Evolutionary conservation across 495 filamentous ascomycete genomes (phyloP).

Genomic region (Penicillium chermesinum): DNA sequence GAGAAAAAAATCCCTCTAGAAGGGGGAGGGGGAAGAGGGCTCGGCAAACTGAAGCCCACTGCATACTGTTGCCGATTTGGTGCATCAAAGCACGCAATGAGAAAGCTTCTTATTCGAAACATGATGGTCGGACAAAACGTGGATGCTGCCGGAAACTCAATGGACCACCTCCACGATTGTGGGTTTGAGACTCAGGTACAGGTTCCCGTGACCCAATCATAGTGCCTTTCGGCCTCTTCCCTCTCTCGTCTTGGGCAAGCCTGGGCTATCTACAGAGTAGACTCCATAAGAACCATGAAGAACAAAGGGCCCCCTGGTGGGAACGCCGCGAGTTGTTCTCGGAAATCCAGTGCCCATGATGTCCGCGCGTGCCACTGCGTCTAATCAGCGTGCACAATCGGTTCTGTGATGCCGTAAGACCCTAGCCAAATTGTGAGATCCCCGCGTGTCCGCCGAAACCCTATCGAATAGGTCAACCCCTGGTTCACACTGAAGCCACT

Average conservation of each 20-base stretch:
- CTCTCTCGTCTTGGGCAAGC: too few species aligned
- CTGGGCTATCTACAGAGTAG: too few species aligned
- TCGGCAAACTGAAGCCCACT: too few species aligned
- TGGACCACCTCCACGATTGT: not conserved
- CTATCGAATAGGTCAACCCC: slow-evolving; percentile 10
- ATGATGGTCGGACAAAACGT: not conserved
- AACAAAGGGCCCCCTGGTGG: too few species aligned
- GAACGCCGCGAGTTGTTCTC: too few species aligned
- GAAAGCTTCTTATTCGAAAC: not conserved
- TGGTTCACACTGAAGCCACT: slow-evolving; percentile 5
- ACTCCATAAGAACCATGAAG: too few species aligned
- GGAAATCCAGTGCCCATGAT: slow-evolving; percentile 5
- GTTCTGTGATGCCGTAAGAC: slow-evolving; percentile 1
- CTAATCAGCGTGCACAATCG: not conserved
- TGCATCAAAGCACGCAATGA: not conserved
- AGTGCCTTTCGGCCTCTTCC: not conserved
- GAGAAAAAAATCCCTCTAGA: not conserved
- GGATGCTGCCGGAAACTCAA: not conserved
- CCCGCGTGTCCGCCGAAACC: slow-evolving; percentile 12
- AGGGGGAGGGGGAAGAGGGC: too few species aligned
- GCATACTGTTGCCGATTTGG: too few species aligned
- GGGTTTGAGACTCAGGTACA: not conserved
- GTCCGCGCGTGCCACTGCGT: not conserved
- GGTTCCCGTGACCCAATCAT: too few species aligned
- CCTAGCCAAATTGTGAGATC: slow-evolving; percentile 4